Evolutionary conservation across 2,329 filamentous ascomycete species (phyloP).

Genomic region (Colletotrichum sp.): DNA sequence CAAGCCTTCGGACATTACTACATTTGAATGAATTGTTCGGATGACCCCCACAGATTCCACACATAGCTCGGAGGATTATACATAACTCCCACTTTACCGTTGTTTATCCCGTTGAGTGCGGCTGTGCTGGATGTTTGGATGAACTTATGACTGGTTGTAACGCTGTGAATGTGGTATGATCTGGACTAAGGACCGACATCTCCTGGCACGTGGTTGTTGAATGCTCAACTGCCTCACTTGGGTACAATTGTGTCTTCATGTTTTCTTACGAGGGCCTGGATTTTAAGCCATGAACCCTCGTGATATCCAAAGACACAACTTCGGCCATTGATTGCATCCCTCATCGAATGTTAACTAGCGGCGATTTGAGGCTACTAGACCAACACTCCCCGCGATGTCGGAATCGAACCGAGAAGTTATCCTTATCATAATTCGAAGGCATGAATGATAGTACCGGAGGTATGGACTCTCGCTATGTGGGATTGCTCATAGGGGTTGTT

Average conservation of each 20-base stretch:
- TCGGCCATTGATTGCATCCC: accelerated
- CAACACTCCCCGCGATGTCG: background rate
- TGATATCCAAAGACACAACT: background rate
- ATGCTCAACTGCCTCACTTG: background rate
- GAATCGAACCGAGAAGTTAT: background rate
- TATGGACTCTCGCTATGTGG: background rate
- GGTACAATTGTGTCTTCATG: background rate
- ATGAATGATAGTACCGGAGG: background rate
- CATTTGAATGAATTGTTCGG: background rate
- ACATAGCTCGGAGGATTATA: background rate
- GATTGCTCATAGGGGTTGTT: background rate
- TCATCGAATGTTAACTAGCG: background rate
- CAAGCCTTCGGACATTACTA: background rate
- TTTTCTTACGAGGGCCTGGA: background rate
- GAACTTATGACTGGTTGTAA: background rate
- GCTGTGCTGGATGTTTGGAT: background rate
- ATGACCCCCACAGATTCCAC: background rate
- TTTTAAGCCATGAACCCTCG: no score
- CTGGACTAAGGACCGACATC: background rate
- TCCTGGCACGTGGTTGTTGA: no score
- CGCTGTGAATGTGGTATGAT: background rate
- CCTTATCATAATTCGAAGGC: background rate
- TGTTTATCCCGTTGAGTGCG: background rate
- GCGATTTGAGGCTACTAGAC: background rate
- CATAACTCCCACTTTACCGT: background rate